phyloP scores from a whole-genome alignment of 1,284 basidiomycete genomes.

The Fistulinella cinereoalba region DNA sequence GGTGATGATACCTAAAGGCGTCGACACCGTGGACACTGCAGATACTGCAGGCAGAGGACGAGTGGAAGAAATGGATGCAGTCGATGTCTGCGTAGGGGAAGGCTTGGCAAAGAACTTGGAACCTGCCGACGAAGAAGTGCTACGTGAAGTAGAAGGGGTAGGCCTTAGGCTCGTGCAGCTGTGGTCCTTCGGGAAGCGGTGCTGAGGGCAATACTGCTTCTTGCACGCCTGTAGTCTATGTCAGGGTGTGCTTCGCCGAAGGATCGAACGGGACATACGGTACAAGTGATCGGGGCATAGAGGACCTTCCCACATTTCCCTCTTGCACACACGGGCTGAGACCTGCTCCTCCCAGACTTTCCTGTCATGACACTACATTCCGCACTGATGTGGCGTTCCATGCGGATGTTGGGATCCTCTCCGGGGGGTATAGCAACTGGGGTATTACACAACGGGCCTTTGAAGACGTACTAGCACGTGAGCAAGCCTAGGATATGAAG shows the following conservation, averaged over 20 bases:
- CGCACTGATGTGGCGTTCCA: slow-evolving; percentile 65
- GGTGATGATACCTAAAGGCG: slow-evolving; percentile 14
- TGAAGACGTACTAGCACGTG: slow-evolving; percentile 7
- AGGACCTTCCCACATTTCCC: slow-evolving; percentile 67
- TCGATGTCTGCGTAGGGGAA: slow-evolving; percentile 5
- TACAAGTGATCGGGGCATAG: slow-evolving; percentile 68
- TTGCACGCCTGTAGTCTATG: slow-evolving; percentile 52
- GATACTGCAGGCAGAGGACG: slow-evolving; percentile 12
- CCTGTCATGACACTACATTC: slow-evolving; percentile 66
- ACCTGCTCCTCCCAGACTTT: slow-evolving; percentile 44
- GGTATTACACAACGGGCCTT: slow-evolving; percentile 69
- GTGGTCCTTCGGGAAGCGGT: slow-evolving; percentile 72
- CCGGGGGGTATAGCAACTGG: slow-evolving; percentile 69
- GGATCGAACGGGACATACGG: slow-evolving; percentile 44
- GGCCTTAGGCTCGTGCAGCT: slow-evolving; percentile 41
- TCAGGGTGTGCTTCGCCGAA: slow-evolving; percentile 5
- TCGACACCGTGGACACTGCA: slow-evolving; percentile 9
- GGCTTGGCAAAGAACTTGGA: slow-evolving; percentile 11
- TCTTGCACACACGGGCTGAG: slow-evolving; percentile 58
- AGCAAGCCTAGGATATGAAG: slow-evolving; percentile 1
- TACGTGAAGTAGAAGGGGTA: slow-evolving; percentile 15
- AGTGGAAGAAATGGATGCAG: slow-evolving; percentile 5
- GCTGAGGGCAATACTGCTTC: slow-evolving; percentile 66
- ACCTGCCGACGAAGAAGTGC: not conserved
- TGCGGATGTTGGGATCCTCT: slow-evolving; percentile 72